Evolutionary conservation across 176 grass and related monocot genomes (phyloP).

Genomic region (Bonia amplexicaulis): DNA sequence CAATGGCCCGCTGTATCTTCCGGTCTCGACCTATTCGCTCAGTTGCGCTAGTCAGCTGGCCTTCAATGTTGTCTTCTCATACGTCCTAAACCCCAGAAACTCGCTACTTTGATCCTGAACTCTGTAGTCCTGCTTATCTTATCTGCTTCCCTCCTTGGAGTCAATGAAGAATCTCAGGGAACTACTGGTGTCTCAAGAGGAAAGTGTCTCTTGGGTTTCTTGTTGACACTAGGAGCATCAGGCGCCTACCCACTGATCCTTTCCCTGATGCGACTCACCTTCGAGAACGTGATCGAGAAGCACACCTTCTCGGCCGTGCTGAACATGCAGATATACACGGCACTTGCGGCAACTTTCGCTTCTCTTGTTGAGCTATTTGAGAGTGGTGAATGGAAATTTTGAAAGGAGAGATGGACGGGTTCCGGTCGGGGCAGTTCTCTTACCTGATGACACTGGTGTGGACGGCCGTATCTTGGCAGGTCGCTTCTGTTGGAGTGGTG

Average conservation of each 20-base stretch:
- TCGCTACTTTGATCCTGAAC: slow-evolving; percentile 60
- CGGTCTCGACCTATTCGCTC: slow-evolving; percentile 67
- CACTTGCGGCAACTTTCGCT: slow-evolving; percentile 43
- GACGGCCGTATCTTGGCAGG: slow-evolving; percentile 65
- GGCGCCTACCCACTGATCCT: slow-evolving; percentile 70
- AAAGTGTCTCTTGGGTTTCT: slow-evolving; percentile 49
- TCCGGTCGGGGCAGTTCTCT: slow-evolving; percentile 56
- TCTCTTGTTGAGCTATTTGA: slow-evolving; percentile 49
- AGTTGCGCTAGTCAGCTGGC: slow-evolving; percentile 74
- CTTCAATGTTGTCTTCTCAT: slow-evolving; percentile 70
- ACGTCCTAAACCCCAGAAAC: slow-evolving; percentile 74
- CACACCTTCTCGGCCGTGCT: slow-evolving; percentile 48
- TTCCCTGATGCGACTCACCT: slow-evolving; percentile 71
- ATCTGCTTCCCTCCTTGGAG: slow-evolving; percentile 55
- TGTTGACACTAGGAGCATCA: slow-evolving; percentile 69
- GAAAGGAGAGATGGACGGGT: slow-evolving; percentile 58
- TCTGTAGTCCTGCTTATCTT: slow-evolving; percentile 67
- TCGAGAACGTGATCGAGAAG: slow-evolving; percentile 65
- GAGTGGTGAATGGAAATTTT: slow-evolving; percentile 70
- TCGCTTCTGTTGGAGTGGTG: slow-evolving; percentile 57
- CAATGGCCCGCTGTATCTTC: slow-evolving; percentile 56
- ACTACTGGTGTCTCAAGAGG: neutral
- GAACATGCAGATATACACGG: slow-evolving; percentile 67
- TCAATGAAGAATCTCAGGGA: slow-evolving; percentile 31
- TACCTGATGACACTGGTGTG: slow-evolving; percentile 75